These are phyloP conservation scores for Fusarium avenaceum DNA, from an alignment of 2,329 filamentous ascomycete genomes.

Conservation along the genomic window DNA sequence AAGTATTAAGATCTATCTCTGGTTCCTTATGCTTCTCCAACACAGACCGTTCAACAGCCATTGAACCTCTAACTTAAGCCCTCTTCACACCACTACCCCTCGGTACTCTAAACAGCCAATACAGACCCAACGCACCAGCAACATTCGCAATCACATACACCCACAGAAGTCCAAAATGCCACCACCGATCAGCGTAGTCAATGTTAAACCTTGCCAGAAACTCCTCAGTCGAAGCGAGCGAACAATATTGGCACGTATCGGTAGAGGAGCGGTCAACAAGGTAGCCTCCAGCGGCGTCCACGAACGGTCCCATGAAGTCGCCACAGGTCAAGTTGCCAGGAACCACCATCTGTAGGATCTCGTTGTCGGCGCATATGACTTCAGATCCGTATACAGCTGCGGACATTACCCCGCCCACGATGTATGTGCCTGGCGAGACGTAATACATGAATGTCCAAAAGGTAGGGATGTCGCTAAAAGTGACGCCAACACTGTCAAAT, in stretches of 20 bases:
- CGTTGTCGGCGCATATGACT: conserved; percentile 44
- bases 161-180: conserved; percentile 68
- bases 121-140: conserved; percentile 60
- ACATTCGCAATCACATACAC: conserved; percentile 65
- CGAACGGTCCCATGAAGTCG: conserved; percentile 63
- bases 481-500: conserved; percentile 67
- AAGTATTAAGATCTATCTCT: no score
- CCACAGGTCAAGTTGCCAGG: conserved; percentile 63
- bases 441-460: conserved; percentile 83
- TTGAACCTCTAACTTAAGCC: not conserved
- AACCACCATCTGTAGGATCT: conserved; percentile 71
- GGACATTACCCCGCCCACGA: conserved; percentile 71
- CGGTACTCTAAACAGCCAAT: conserved; percentile 59
- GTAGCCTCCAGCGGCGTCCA: conserved; percentile 60
- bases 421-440: conserved; percentile 76
- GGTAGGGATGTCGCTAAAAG: conserved; percentile 67
- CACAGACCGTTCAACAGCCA: not conserved
- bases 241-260: conserved; percentile 61
- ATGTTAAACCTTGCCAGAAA: conserved; percentile 58
- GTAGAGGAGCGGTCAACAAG: conserved; percentile 60
- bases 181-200: conserved; percentile 65
- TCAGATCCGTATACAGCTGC: conserved; percentile 42
- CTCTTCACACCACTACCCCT: conserved; percentile 46
- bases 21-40: no score
- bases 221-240: conserved; percentile 54